Percentiles rank a stretch among this genome's conserved stretches.
phyloP scores from a whole-genome alignment of 352 stramenopile genomes.

The Pythium apleroticum region DNA sequence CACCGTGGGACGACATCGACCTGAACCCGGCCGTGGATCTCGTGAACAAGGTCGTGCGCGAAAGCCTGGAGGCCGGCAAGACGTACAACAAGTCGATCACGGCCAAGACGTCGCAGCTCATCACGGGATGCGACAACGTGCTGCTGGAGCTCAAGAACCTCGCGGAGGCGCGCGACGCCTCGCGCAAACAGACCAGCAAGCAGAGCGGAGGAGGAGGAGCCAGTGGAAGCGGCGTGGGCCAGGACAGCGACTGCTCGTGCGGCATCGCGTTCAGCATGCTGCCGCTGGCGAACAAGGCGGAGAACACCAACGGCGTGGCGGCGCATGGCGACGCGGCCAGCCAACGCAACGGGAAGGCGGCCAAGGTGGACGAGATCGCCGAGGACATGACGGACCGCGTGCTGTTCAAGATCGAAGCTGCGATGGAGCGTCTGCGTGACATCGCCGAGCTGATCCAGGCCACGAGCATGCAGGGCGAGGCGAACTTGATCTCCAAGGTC shows the following conservation, averaged over 20 bases:
- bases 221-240: slow-evolving; percentile 4
- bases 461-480: slow-evolving; percentile 84
- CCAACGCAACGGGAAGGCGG: slow-evolving; percentile 4
- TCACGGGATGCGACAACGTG: slow-evolving; percentile 73
- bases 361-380: slow-evolving; percentile 50
- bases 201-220: not conserved
- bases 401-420: slow-evolving; percentile 72
- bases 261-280: slow-evolving; percentile 65
- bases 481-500: slow-evolving; percentile 76
- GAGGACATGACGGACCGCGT: slow-evolving; percentile 82
- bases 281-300: slow-evolving; percentile 33
- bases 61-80: slow-evolving; percentile 74
- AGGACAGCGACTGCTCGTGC: slow-evolving; percentile 52
- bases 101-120: slow-evolving; percentile 74
- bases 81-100: slow-evolving; percentile 87
- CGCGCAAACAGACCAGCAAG: slow-evolving; percentile 44
- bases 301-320: slow-evolving; percentile 11
- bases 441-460: slow-evolving; percentile 81
- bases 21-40: slow-evolving; percentile 81
- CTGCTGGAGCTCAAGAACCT: slow-evolving; percentile 78
- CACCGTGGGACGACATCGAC: slow-evolving; percentile 78
- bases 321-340: not conserved
- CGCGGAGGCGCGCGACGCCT: slow-evolving; percentile 49
- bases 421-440: slow-evolving; percentile 66
- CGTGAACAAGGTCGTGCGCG: slow-evolving; percentile 65